These are phyloP conservation scores for Termitomyces sp. DNA, from an alignment of 768 basidiomycete species.

Conservation along the genomic window DNA sequence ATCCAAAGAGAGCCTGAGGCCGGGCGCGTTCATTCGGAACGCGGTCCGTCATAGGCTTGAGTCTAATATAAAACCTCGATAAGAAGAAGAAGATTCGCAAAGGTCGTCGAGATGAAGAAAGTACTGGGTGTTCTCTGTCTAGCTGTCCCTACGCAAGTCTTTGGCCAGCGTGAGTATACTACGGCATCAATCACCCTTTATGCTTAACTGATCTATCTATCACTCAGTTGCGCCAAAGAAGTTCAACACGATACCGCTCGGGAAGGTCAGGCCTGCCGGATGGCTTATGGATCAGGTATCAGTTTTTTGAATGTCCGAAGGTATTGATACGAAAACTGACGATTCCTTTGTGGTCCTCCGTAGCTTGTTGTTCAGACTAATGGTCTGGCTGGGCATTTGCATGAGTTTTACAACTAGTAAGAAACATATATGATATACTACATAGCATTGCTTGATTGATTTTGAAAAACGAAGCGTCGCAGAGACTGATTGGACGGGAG, in stretches of 20 bases:
- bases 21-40: too few relatives aligned
- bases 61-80: background rate
- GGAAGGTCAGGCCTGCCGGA: constrained; percentile 31
- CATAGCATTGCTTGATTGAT: background rate
- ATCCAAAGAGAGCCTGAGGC: too few relatives aligned
- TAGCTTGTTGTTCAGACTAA: constrained; percentile 38
- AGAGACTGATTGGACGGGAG: constrained; percentile 38
- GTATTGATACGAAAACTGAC: background rate
- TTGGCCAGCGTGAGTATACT: constrained; percentile 20
- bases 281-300: constrained; percentile 38
- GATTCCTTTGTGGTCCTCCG: too few relatives aligned
- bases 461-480: constrained; percentile 21
- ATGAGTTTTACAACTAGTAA: constrained; percentile 26
- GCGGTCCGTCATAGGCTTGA: background rate
- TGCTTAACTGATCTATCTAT: background rate
- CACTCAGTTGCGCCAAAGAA: constrained; percentile 35
- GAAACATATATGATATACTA: background rate
- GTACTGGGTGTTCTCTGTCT: constrained; percentile 4
- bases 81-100: background rate
- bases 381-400: constrained; percentile 37
- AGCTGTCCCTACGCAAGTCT: constrained; percentile 6
- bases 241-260: constrained; percentile 33
- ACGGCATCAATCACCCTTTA: background rate
- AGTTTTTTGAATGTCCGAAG: background rate
- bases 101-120: background rate